phyloP scores from a whole-genome alignment of 345 rosid genomes.

The Sonneratia alba region DNA sequence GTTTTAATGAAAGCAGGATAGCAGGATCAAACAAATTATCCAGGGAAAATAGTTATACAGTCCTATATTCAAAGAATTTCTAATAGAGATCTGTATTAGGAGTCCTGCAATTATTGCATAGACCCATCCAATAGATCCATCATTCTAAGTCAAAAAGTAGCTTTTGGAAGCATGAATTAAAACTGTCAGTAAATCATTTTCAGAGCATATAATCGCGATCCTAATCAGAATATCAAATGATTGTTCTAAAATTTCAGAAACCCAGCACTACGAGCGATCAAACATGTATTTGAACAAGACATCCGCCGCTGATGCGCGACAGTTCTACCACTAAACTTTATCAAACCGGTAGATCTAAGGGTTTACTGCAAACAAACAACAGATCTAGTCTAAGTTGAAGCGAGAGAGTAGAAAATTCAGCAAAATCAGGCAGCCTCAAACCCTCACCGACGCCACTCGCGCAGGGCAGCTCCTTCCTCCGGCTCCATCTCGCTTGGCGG shows the following conservation, averaged over 20 bases:
- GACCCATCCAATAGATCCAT: neutral
- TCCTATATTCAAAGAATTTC: neutral
- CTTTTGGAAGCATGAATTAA: neutral
- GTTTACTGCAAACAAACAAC: neutral
- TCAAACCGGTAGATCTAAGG: neutral
- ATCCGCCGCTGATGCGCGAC: neutral
- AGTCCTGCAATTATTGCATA: neutral
- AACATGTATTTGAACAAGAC: neutral
- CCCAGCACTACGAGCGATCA: neutral
- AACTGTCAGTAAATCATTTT: neutral
- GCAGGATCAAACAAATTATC: neutral
- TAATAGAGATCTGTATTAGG: neutral
- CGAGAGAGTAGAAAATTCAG: constrained; percentile 16
- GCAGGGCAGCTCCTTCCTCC: no score
- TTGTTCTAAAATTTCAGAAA: neutral
- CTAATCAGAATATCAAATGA: neutral
- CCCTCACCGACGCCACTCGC: constrained; percentile 34
- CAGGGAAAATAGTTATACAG: neutral
- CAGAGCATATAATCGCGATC: neutral
- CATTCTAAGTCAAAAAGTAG: neutral
- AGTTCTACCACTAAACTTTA: neutral
- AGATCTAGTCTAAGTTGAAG: constrained; percentile 21
- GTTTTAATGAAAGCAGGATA: no score
- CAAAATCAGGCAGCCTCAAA: neutral
- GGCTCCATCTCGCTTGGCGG: no score